phyloP scores from a whole-genome alignment of 345 rosid genomes.

The Mallotus nudiflorus region DNA sequence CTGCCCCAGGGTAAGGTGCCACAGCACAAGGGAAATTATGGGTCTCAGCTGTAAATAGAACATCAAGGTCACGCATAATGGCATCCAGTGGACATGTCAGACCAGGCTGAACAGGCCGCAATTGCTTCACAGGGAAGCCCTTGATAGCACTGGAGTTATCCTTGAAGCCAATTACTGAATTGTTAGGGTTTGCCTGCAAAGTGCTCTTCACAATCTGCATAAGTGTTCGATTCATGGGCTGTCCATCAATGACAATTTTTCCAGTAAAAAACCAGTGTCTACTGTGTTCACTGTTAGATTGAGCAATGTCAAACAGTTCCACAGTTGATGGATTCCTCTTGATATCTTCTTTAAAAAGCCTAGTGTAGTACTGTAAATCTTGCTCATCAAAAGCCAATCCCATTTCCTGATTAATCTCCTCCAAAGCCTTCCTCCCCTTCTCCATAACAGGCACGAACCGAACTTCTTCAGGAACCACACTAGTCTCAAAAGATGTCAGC shows the following conservation, averaged over 20 bases:
- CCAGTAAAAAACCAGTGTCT: slow-evolving; percentile 97
- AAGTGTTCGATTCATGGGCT: slow-evolving; percentile 72
- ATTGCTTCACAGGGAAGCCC: slow-evolving; percentile 70
- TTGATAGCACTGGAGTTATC: slow-evolving; percentile 95
- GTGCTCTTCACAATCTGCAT: slow-evolving; percentile 98
- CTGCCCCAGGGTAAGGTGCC: slow-evolving; percentile 98
- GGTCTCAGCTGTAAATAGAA: slow-evolving; percentile 90
- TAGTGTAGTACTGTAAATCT: slow-evolving; percentile 84
- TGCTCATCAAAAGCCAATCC: slow-evolving; percentile 96
- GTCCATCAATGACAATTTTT: slow-evolving; percentile 80
- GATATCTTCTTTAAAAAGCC: slow-evolving; percentile 69
- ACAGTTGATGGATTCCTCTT: slow-evolving; percentile 82
- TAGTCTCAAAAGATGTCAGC: slow-evolving; percentile 67
- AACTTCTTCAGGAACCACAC: slow-evolving; percentile 72
- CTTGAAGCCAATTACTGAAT: slow-evolving; percentile 87
- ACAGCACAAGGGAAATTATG: slow-evolving; percentile 99
- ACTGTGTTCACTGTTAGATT: slow-evolving; percentile 93
- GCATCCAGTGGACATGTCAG: slow-evolving; percentile 52
- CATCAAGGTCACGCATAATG: slow-evolving; percentile 58
- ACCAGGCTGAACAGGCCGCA: slow-evolving; percentile 77
- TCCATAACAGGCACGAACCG: slow-evolving; percentile 74
- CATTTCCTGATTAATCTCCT: slow-evolving; percentile 88
- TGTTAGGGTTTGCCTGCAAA: slow-evolving; percentile 70
- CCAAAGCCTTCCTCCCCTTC: slow-evolving; percentile 76
- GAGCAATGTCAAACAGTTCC: slow-evolving; percentile 92